Base-by-base conservation (phyloP, 2,329 filamentous ascomycete species). In the Ophiostoma novo-ulmi region DNA sequence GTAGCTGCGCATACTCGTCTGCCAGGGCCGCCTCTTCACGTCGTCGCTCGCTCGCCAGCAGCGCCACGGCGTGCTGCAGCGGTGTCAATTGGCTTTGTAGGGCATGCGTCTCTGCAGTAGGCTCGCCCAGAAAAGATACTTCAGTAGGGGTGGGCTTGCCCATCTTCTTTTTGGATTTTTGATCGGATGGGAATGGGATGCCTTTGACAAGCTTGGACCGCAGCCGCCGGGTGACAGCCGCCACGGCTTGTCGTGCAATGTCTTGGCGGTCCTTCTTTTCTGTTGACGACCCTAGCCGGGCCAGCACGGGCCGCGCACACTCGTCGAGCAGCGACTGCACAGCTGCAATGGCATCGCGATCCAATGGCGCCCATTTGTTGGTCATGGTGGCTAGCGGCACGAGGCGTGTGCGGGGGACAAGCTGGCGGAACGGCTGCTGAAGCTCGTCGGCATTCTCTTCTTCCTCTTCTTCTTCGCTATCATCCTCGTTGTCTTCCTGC, bases 331-430 rank as follows among this genome's bases (percentile, higher is more conserved):
- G 81, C 20, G 81, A 77, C 22, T 82, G 80, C n/a, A 89, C 82
- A 69, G 84, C 84, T 8, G 84, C 80, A 70, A 90, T 79, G 61
- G 88, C 86, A 35, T 82, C 78, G 7, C 80, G 77, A 5, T 86
- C 82, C 5, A 91, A 82, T 6, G 85, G 81, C 2, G 82, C 80
- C 90, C 90, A 93, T 76, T 90, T 91, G 61, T 88, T 80, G 61
- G 90, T 84, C 71, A 96, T 90, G 52, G 83, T 85, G 38, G 85
- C 84, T 72, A 84, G 85, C n/a, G 88, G 85, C 63, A 92, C 81
- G 61, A 81, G 81, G 48, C 82, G 84, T 14, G 81, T 84, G 39
- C 81, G 81, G 17, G 85, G 78, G 7, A 82, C 80, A 67, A 89
- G 79, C 74, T 86, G 84, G 64, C 82, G 82, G 76, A 85, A 87